A percentile compares a stretch with the other conserved stretches of the same genome.
phyloP scores from a whole-genome alignment of 2,329 filamentous ascomycete species.

The Microdochium trichocladiopsis region DNA sequence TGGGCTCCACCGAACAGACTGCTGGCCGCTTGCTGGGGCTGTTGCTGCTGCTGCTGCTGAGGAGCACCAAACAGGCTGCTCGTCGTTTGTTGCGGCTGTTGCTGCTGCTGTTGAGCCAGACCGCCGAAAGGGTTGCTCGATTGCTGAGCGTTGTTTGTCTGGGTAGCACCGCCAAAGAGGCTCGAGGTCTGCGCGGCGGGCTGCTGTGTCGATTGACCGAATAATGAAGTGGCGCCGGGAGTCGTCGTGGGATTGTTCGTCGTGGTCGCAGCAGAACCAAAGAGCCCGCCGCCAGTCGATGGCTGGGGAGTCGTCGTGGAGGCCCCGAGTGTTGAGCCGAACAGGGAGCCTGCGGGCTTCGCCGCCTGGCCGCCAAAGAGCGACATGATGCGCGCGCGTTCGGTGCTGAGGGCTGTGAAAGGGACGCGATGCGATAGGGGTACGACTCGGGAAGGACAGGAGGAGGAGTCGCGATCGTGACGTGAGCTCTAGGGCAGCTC shows the following conservation, averaged over 20 bases:
- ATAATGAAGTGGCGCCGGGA: slow-evolving; percentile 1
- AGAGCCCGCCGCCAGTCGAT: slow-evolving; percentile 11
- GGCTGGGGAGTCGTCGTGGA: slow-evolving; percentile 4
- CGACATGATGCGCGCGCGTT: slow-evolving; percentile 10
- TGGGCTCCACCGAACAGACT: slow-evolving; percentile 11
- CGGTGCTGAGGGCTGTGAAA: background rate
- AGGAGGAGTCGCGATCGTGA: background rate
- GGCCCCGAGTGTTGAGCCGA: slow-evolving; percentile 3
- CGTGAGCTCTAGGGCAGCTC: background rate
- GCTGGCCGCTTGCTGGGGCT: slow-evolving; percentile 7
- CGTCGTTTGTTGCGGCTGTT: background rate
- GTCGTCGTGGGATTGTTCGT: slow-evolving; percentile 2
- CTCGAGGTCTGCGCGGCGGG: background rate
- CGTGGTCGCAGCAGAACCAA: slow-evolving; percentile 7
- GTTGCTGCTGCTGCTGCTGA: slow-evolving; percentile 1
- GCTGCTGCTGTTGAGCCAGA: slow-evolving; percentile 1
- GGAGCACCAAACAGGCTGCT: background rate
- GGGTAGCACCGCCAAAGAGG: slow-evolving; percentile 1
- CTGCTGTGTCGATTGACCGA: slow-evolving; percentile 1
- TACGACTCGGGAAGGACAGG: background rate
- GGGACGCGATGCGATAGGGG: background rate
- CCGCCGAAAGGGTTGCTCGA: slow-evolving; percentile 1
- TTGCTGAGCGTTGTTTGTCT: slow-evolving; percentile 7
- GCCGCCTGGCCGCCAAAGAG: slow-evolving; percentile 8
- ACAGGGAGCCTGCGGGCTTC: slow-evolving; percentile 5